These are phyloP conservation scores for Fraxinus albicans DNA, from an alignment of 305 asterid species.

Conservation along the genomic window DNA sequence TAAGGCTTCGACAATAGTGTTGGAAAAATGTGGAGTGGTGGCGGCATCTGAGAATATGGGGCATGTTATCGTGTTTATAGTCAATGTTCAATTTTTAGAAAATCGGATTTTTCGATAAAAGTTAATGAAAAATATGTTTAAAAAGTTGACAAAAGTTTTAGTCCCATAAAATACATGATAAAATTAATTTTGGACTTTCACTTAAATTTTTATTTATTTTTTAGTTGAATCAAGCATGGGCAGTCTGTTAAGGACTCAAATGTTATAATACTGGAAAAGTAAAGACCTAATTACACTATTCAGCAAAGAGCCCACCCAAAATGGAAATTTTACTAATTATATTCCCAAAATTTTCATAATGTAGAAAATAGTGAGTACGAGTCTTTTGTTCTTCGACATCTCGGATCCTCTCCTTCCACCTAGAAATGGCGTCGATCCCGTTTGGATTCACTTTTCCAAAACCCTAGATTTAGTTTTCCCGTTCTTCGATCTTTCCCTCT, in stretches of 20 bases:
- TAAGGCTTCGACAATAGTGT: neutral
- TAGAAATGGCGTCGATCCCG: slow-evolving; percentile 12
- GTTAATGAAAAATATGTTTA: neutral
- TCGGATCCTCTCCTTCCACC: slow-evolving; percentile 38
- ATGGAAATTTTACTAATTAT: neutral
- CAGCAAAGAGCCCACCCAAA: neutral
- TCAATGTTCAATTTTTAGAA: neutral
- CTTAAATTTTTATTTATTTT: no score
- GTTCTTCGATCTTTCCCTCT: slow-evolving; percentile 4
- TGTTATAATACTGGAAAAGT: neutral
- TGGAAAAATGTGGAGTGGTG: neutral
- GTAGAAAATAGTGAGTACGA: neutral
- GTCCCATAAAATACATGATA: neutral
- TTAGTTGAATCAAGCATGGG: neutral
- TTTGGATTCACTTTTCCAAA: neutral
- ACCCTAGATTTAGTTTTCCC: slow-evolving; percentile 32
- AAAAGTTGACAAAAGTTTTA: no score
- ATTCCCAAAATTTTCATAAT: neutral
- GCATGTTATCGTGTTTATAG: neutral
- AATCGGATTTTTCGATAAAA: no score
- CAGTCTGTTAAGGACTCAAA: neutral
- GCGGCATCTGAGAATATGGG: neutral
- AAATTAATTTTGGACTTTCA: no score
- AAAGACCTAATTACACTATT: neutral
- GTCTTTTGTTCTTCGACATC: slow-evolving; percentile 23